Percentiles rank a stretch among this genome's conserved stretches.
Conservation (phyloP, 129 eudicot genomes). For the Ambrosia artemisiifolia region DNA sequence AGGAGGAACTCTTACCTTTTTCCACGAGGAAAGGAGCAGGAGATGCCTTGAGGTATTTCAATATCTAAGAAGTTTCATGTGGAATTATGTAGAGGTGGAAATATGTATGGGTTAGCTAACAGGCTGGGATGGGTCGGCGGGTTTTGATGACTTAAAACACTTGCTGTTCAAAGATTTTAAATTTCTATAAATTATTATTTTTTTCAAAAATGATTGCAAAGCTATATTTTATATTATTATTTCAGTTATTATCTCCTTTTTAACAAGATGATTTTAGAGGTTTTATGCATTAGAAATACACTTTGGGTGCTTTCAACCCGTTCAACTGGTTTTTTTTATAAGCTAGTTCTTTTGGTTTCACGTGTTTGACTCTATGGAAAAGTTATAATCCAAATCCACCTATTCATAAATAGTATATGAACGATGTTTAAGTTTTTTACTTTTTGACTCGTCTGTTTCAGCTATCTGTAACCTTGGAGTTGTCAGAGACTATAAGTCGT, state of each 20-base stretch:
- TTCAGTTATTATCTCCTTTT: not conserved
- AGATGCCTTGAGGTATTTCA: constrained; percentile 91
- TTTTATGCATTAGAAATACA: not conserved
- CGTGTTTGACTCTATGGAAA: not conserved
- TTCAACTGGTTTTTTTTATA: not conserved
- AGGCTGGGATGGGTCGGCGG: not conserved
- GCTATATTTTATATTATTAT: not conserved
- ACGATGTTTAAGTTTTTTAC: constrained; percentile 7
- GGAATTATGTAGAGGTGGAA: not conserved
- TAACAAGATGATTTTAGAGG: not conserved
- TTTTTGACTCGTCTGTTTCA: constrained; percentile 26
- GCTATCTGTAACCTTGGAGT: constrained; percentile 92
- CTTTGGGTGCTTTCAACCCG: not conserved
- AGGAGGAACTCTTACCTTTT: constrained; percentile 97
- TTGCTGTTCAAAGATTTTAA: not conserved
- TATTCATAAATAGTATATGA: not conserved
- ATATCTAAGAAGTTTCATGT: constrained; percentile 1
- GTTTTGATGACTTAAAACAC: not conserved
- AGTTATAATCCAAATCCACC: not conserved
- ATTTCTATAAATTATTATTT: not conserved
- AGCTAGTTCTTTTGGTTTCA: not conserved
- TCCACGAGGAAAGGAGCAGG: constrained; percentile 82
- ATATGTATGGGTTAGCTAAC: not conserved
- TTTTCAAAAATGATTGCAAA: not conserved
- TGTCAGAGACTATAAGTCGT: constrained; percentile 79